phyloP scores from a whole-genome alignment of 331 rosid genomes.

The Quercus tomentella region DNA sequence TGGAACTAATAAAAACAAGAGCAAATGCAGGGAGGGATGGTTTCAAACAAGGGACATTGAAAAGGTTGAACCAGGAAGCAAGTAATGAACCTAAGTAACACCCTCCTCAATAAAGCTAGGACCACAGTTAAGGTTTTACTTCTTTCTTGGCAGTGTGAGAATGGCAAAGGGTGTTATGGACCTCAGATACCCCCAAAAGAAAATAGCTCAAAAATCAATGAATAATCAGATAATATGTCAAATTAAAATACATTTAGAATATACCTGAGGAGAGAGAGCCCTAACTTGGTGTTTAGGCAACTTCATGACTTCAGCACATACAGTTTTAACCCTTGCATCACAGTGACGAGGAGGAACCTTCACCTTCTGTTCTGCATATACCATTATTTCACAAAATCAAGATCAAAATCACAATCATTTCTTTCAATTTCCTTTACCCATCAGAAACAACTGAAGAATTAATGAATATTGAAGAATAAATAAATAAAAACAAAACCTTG shows the following conservation, averaged over 20 bases:
- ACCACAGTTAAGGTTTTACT: not conserved
- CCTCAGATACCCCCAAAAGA: not conserved
- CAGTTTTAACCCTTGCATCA: slow-evolving; percentile 71
- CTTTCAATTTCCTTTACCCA: not conserved
- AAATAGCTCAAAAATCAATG: not conserved
- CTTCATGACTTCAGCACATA: slow-evolving; percentile 62
- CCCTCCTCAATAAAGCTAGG: not conserved
- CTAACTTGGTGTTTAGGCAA: slow-evolving; percentile 44
- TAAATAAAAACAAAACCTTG: slow-evolving; percentile 39
- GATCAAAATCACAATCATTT: not conserved
- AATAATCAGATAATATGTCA: not conserved
- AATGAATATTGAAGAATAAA: not conserved
- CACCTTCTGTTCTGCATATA: slow-evolving; percentile 76
- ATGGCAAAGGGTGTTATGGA: not conserved
- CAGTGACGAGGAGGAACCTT: slow-evolving; percentile 74
- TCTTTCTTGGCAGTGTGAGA: not conserved
- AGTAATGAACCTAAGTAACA: not conserved
- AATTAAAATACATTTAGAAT: not conserved
- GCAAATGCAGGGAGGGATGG: not conserved
- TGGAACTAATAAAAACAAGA: not conserved
- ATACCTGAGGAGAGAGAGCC: slow-evolving; percentile 69
- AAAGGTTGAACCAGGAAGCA: no score
- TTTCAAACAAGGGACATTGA: not conserved
- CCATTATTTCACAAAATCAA: slow-evolving; percentile 11
- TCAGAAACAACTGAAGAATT: not conserved